Conservation (phyloP, 192 early-diverging fungal species). For the Funneliformis geosporum region DNA sequence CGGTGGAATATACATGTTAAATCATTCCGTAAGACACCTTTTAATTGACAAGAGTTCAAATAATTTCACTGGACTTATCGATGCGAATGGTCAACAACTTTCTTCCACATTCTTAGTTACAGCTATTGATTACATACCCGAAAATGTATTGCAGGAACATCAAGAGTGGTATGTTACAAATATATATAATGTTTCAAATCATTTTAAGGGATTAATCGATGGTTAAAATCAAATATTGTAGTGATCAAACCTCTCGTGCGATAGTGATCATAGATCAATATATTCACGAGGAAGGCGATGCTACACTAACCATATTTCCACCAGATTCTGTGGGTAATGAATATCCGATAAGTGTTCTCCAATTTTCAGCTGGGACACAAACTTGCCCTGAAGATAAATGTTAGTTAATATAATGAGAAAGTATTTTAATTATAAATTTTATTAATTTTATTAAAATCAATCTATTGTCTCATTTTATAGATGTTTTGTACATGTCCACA, state of each 20-base stretch:
- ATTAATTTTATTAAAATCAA: no score
- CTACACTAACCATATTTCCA: constrained; percentile 39
- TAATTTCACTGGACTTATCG: constrained; percentile 43
- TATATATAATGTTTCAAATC: neutral
- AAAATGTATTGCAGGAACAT: constrained; percentile 38
- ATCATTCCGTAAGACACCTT: constrained; percentile 49
- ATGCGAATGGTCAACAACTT: constrained; percentile 45
- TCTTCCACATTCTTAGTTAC: constrained; percentile 53
- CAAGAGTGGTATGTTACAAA: constrained; percentile 33
- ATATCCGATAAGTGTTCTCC: constrained; percentile 46
- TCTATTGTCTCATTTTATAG: constrained; percentile 20
- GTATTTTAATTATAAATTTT: neutral
- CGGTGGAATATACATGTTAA: constrained; percentile 87
- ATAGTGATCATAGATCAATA: constrained; percentile 49
- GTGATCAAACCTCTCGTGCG: constrained; percentile 45
- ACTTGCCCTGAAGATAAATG: constrained; percentile 47
- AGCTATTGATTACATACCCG: constrained; percentile 54
- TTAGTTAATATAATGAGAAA: constrained; percentile 27
- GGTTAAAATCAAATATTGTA: constrained; percentile 39
- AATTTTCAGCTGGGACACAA: constrained; percentile 45
- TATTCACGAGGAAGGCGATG: constrained; percentile 43
- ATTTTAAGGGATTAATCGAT: constrained; percentile 29
- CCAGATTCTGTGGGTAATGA: constrained; percentile 34
- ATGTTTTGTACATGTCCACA: constrained; percentile 37
- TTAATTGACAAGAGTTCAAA: constrained; percentile 45